A percentile compares a stretch with the other conserved stretches of the same genome.
phyloP scores from a whole-genome alignment of 2,329 filamentous ascomycete genomes.

The Aureobasidium sp. region DNA sequence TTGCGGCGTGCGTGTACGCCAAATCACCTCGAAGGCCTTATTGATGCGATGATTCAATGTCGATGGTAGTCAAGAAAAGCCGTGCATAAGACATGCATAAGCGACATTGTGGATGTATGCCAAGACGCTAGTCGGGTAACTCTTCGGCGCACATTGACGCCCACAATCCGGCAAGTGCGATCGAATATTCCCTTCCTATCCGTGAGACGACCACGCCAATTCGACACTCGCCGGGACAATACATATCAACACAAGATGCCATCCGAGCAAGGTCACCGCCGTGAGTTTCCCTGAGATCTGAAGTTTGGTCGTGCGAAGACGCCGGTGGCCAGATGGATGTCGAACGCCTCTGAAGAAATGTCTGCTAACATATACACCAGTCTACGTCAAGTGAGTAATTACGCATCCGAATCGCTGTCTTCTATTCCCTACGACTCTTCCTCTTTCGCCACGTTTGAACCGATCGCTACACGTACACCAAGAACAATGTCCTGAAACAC shows the following conservation, averaged over 20 bases:
- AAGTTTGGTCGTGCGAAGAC: neutral
- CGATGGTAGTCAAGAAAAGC: too few relatives aligned
- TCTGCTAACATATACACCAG: slow-evolving; percentile 20
- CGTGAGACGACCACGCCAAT: slow-evolving; percentile 13
- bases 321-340: neutral
- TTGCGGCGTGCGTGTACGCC: too few relatives aligned
- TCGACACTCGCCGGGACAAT: slow-evolving; percentile 16
- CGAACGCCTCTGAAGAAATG: slow-evolving; percentile 2
- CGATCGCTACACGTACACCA: neutral
- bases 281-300: slow-evolving; percentile 3
- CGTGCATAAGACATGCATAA: too few relatives aligned
- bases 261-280: slow-evolving; percentile 18
- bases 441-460: neutral
- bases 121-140: slow-evolving; percentile 3
- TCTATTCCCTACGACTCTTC: neutral
- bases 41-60: too few relatives aligned
- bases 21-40: too few relatives aligned
- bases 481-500: neutral
- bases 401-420: neutral
- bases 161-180: neutral
- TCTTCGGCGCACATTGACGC: neutral
- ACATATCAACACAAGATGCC: slow-evolving; percentile 15
- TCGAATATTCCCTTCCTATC: neutral
- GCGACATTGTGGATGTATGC: too few relatives aligned
- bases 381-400: slow-evolving; percentile 33